Evolutionary conservation across 2,329 filamentous ascomycete species (phyloP), one percentile per base, ranked within the genome.

Genomic region (Metarhizium sp.): DNA sequence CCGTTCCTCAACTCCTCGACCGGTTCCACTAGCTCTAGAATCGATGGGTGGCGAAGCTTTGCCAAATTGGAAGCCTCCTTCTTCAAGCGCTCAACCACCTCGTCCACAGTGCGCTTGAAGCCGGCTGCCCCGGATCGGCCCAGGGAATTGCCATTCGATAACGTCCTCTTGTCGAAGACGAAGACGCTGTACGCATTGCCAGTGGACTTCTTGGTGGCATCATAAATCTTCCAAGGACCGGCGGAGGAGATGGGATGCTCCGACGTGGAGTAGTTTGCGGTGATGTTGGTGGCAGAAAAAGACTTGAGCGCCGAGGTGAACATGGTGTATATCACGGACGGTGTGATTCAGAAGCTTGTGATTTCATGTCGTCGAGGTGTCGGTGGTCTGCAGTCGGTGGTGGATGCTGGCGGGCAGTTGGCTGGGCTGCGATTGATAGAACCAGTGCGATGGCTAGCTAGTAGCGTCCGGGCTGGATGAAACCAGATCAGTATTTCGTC

Each of bases 221-320:
- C 92, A 78, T 92, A 92, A 66, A 99, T 94, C 75, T 91, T 95
- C 94, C 94, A 99, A 57, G 92, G 90, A 18, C 94, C 94, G 16
- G 92, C 89, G 53, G 84, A 84, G 52, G 90, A 88, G n/a, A 84
- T 86, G 11, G 88, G 82, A 57, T 82, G 84, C 30, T 85, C 79
- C 25, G 90, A 86, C 61, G 97, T 78, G 62, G 87, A 84, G 73
- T 99, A 99, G 74, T 96, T 95, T 67, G 87, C 85, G 57, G 85
- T 86, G 74, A 99, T 97, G 73, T 96, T 96, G 58, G 88, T 79
- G 63, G 82, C 92, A 61, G 86, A 87, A 70, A 97, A 92, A 60
- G 92, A 95, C 74, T 97, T 97, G 69, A 97, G 81, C 61, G 90
- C 90, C 59, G 86, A 92, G 67, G 90, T 90, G 73, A 96, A 96